Evolutionary conservation across 2,329 filamentous ascomycete species (phyloP), one percentile per base, ranked within the genome.

Genomic region (Colletotrichum gigasporum): DNA sequence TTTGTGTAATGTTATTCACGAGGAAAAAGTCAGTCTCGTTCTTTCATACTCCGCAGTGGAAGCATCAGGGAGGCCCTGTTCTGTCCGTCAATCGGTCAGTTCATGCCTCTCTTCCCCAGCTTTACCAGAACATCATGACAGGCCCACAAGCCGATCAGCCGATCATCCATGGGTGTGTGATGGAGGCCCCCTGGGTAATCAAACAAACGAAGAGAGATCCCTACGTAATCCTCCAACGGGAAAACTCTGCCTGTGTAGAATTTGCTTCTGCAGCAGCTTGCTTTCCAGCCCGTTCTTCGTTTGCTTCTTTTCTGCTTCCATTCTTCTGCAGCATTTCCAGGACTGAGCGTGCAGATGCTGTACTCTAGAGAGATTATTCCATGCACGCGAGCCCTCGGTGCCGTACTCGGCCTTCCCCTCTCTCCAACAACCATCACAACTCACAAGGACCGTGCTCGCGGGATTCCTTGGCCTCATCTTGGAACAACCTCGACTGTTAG

Each of bases 381-480:
- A n/a, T 54, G 51, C 51, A 44, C 20, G 37, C 18, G 34, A 54
- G 16, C 22, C 18, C 22, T 37, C 39, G 24, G 16, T 45, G 30
- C 41, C 57, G 57, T 16, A 35, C 58, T 60, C 52, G 50, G 41
- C 24, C 26, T n/a, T 20, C 39, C n/a, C 24, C 37, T 30, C 26
- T 9, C 54, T n/a, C n/a, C n/a, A n/a, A n/a, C n/a, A n/a, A n/a
- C 26, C 61, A 42, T 63, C 44, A 59, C 18, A 42, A 28, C 22
- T 54, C 55, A 37, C 28, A 41, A 37, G 28, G 42, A n/a, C 35
- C 50, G 56, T 54, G 42, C 48, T 16, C 22, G 8, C 20, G 16
- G 20, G 34, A 30, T 26, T 37, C 26, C 61, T 61, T 55, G 61
- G 61, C 56, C n/a, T 26, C 53, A 30, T 63, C 24, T 51, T 54